Evolutionary conservation across 768 basidiomycete species (phyloP), one percentile per base, ranked within the genome.

Genomic region (Lentinula sp.): DNA sequence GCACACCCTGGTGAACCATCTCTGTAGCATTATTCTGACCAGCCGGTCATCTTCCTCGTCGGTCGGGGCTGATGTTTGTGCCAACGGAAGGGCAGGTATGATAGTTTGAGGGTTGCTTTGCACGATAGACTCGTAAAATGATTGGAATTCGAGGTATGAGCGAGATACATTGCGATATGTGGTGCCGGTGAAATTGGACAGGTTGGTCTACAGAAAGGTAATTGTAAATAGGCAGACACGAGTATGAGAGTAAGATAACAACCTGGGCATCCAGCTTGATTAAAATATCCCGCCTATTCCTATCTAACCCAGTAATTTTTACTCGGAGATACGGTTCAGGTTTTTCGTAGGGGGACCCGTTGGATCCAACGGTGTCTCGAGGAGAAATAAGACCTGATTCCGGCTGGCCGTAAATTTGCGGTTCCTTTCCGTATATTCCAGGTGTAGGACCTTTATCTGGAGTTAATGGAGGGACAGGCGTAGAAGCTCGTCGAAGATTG

Each of bases 21-120:
- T 79, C 73, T 98, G 97, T 20, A 98, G 79, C 83, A 95, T 93
- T 62, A 95, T 90, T 71, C 90, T 90, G 36, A 99, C 93, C 2
- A 99, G 81, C 18, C 97, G 83, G 72, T 98, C 97, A 72, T 99
- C 97, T 74, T 98, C 97, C 75, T 98, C 97, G 69, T 98, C 97
- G 12, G 93, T 95, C 28, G 93, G 90, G 2, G 97, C 97, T 12
- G 95, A 98, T 0, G 95, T 98, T 66, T 96, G 93, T 0, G 95
- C 85, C n/a, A 98, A 81, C 1, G 97, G 97, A 13, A 99, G 81
- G 4, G 97, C 97, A 7, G 97, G 93, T 15, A 98, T 81, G 66
- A 99, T 97, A 32, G 95, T 96, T 69, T 98, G 97, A 0, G 97
- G 97, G 71, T 93, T 95, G 73, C 84, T 93, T 67, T 88, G 83